Base-by-base conservation (phyloP, 495 filamentous ascomycete genomes). In the Neurospora pannonica region DNA sequence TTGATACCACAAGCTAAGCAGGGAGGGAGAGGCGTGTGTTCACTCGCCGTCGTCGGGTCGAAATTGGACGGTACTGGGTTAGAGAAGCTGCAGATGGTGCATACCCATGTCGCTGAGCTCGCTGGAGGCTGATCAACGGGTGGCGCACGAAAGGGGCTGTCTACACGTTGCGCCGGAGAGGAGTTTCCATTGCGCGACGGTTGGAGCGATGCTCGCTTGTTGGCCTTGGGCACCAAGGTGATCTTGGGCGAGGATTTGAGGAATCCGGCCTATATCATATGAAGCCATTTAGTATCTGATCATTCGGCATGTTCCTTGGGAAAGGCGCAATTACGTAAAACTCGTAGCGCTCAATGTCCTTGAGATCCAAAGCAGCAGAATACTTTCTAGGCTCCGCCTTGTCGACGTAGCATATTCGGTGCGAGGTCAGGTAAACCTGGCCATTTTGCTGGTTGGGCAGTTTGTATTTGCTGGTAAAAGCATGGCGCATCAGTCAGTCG, bases 71-170 rank as follows among this genome's bases (percentile, higher is more conserved):
- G 94, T 3, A 98, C 89, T 0, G 93, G 92, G 78, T 99, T 99
- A n/a, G 96, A 97, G 79, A 97, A 95, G 62, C 93, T 94, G 84
- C 96, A 99, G 79, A 99, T 98, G 3, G 93, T 92, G 84, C 97
- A 99, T 67, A 99, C 90, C 96, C 96, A 99, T n/a, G 95, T 97
- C 5, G 92, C 94, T 73, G 85, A 86, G 78, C 86, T 90, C 10
- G 84, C 78, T 46, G 86, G 80, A 7, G 85, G 72, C 13, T 85
- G 81, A 5, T 87, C 84, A 38, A 88, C 81, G 11, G 84, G 84
- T 36, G 88, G 82, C 7, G 85, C 79, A 21, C 87, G 82, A 54
- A 85, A 80, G 7, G 88, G 82, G 38, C 86, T 86, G 11, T 88
- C 87, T 21, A 82, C 79, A 54, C 84, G 81, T 31, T 86, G 85